Base-by-base conservation (phyloP, 805 yeast species). In the Wickerhamiella kurtzmanii region DNA sequence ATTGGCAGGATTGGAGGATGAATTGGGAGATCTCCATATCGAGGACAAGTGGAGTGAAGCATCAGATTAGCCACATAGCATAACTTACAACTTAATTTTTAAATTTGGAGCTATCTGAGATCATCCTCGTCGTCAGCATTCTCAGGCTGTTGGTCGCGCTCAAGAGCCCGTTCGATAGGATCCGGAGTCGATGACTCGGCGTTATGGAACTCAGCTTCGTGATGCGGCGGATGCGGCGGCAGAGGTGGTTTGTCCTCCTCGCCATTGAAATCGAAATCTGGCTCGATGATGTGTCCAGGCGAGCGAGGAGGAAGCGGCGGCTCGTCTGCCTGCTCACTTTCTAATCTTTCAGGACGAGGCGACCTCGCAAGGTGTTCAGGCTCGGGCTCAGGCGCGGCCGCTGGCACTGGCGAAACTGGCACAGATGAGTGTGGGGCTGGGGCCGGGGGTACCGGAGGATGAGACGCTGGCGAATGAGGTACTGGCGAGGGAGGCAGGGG, bases 41-140 rank as follows among this genome's bases (percentile, higher is more conserved):
- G 52, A 44, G 16, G 48, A 43, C 15, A 46, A 54, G 36, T 56
- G 61, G 60, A 54, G 59, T 43, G 62, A 55, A 32, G 61, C 50
- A 25, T 25, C 32, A 25, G 32, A 25, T 6, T 25, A 25, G 32
- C 9, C 11, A 6, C 11, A 25, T n/a, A n/a, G n/a, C n/a, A 11
- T 25, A 6, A 25, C 11, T 25, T 25, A 25, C 32, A 25, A 6
- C 11, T 11, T 25, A 25, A 25, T 11, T 11, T 6, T 6, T 25
- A 25, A n/a, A 6, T 25, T 25, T 6, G 11, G 9, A 25, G 11
- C 32, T 25, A 25, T 11, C 9, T 25, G 11, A 25, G 32, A 25
- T 25, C 32, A 11, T 25, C 32, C 11, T 25, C 32, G 32, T 25
- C 32, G 6, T 25, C 32, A 25, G 6, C 32, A 11, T 6, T 11